These are phyloP conservation scores for Schizothecium vesticola DNA, from an alignment of 495 filamentous ascomycete genomes.

Conservation along the genomic window DNA sequence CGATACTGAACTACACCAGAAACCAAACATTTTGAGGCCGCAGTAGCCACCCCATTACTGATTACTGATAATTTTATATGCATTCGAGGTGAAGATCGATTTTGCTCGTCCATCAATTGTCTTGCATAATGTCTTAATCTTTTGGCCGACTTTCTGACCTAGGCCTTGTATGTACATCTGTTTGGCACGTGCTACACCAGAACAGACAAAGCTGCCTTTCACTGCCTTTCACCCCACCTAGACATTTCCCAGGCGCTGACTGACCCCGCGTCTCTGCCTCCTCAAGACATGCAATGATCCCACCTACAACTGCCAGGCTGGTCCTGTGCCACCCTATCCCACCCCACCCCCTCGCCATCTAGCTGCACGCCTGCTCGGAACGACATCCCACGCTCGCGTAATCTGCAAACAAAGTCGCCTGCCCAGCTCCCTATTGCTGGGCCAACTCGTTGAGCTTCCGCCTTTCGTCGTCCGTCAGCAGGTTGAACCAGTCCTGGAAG, in stretches of 20 bases:
- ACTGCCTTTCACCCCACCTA: not conserved
- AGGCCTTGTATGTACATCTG: not conserved
- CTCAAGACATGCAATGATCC: not conserved
- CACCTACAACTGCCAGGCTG: not conserved
- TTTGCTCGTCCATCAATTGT: not conserved
- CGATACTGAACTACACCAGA: not conserved
- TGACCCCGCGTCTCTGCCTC: not conserved
- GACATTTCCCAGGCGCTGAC: not conserved
- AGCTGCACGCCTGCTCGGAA: too few species aligned
- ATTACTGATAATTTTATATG: not conserved
- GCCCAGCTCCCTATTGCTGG: constrained; percentile 8
- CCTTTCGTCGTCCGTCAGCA: constrained; percentile 69
- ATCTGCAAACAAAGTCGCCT: too few species aligned
- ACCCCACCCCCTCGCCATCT: too few species aligned
- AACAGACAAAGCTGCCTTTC: not conserved
- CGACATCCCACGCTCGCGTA: not conserved
- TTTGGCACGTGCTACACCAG: not conserved
- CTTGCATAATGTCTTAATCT: not conserved
- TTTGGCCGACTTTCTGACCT: not conserved
- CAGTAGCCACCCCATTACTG: not conserved
- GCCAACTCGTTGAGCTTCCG: constrained; percentile 55
- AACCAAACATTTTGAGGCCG: not conserved
- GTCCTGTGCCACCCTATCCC: too few species aligned
- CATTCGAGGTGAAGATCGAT: not conserved
- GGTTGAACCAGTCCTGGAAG: constrained; percentile 68